phyloP scores from a whole-genome alignment of 208 protist genomes.

The Strigomonas culicis region DNA sequence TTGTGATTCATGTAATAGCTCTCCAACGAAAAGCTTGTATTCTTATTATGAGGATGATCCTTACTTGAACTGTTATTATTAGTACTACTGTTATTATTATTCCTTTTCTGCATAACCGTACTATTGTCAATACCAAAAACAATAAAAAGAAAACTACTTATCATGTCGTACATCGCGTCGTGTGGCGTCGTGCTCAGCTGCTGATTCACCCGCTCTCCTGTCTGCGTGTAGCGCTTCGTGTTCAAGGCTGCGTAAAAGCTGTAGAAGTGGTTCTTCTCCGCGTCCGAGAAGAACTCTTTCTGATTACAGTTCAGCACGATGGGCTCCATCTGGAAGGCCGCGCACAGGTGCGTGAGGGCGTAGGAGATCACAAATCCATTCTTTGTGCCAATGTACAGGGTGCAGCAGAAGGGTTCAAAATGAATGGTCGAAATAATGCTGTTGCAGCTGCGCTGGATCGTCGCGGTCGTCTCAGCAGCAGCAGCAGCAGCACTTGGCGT shows the following conservation, averaged over 20 bases:
- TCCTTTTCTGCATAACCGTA: not conserved
- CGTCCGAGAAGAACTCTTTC: not conserved
- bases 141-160: not conserved
- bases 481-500: no score
- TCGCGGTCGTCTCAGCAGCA: no score
- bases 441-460: not conserved
- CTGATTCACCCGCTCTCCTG: not conserved
- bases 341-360: not conserved
- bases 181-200: not conserved
- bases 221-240: not conserved
- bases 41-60: not conserved
- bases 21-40: not conserved
- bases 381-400: not conserved
- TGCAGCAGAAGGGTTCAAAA: not conserved
- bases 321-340: not conserved
- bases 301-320: not conserved
- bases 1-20: not conserved
- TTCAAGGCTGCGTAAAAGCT: not conserved
- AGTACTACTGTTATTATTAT: no score
- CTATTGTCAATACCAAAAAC: not conserved
- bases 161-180: not conserved
- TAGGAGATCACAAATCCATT: not conserved
- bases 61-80: not conserved
- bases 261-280: not conserved
- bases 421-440: not conserved